Evolutionary conservation across 345 rosid genomes (phyloP), one percentile per base, ranked within the genome.

Genomic region (Noccaea bulbosa): DNA sequence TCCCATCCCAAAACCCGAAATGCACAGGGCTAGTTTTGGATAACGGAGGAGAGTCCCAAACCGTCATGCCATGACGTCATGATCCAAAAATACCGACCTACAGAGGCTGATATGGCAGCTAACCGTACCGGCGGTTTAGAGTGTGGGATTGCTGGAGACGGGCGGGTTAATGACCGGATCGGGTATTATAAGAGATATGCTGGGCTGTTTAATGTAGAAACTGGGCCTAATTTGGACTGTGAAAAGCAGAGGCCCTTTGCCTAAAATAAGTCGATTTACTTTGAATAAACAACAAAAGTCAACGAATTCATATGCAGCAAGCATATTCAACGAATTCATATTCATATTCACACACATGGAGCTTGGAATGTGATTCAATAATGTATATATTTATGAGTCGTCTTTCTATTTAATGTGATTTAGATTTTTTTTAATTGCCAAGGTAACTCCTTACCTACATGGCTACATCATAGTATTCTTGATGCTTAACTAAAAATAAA

Each of bases 11-110:
- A n/a, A n/a, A n/a, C n/a, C n/a, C n/a, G n/a, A n/a, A n/a, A n/a
- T n/a, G n/a, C n/a, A n/a, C n/a, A n/a, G n/a, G n/a, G n/a, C n/a
- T n/a, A n/a, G n/a, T n/a, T n/a, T n/a, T n/a, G 98, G 98, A 91
- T 84, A 92, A 91, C 97, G 0, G 71, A 55, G 67, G 86, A 80
- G 72, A 75, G 56, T 61, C 96, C 97, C 0, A 88, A 83, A 68
- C 97, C 92, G 3, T 88, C 97, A 15, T 88, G 97, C 74, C 98
- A 91, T 79, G 66, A 80, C 10, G 94, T 91, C 32, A 88, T 93
- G 94, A 77, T 86, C 1, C 92, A 96, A 7, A 79, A 63, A 68
- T 88, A 86, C 57, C 33, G 30, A 5, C 94, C 85, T 1, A 73
- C 83, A 1, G 14, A 1, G 56, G 81, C 89, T 5, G 96, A 89